Conservation (phyloP, 2,329 filamentous ascomycete genomes). For the Monilinia vaccinii-corymbosi region DNA sequence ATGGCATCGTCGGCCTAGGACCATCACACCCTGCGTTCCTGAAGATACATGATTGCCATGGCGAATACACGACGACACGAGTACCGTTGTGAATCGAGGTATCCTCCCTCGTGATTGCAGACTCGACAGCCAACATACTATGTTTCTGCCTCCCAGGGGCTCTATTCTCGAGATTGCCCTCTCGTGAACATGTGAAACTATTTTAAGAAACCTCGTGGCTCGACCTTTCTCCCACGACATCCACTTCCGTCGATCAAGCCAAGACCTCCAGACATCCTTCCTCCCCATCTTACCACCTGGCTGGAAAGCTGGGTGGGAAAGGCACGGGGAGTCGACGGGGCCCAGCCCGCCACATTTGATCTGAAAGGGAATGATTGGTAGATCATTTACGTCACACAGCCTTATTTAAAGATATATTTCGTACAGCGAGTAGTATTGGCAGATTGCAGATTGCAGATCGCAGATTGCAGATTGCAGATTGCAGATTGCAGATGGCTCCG, state of each 20-base stretch:
- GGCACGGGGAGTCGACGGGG: background rate
- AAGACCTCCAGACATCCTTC: background rate
- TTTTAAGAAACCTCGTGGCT: slow-evolving; percentile 2
- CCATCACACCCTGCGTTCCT: background rate
- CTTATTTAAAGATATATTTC: background rate
- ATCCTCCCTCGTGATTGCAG: background rate
- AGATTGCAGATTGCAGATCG: background rate
- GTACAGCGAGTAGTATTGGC: background rate
- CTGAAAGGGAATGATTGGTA: background rate
- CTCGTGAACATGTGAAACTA: background rate
- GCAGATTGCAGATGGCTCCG: no score
- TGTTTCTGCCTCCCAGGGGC: background rate
- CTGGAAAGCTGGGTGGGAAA: background rate
- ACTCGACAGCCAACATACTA: background rate
- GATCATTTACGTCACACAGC: background rate
- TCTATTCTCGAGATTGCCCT: no score
- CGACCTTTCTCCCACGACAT: background rate
- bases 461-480: no score
- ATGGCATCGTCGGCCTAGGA: background rate
- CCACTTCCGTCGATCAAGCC: slow-evolving; percentile 4
- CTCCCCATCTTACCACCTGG: background rate
- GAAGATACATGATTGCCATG: background rate
- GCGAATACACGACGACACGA: background rate
- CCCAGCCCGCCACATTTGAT: background rate
- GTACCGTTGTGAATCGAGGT: background rate